phyloP scores from a whole-genome alignment of 2,329 filamentous ascomycete genomes.

The Nigrospora osmanthi region DNA sequence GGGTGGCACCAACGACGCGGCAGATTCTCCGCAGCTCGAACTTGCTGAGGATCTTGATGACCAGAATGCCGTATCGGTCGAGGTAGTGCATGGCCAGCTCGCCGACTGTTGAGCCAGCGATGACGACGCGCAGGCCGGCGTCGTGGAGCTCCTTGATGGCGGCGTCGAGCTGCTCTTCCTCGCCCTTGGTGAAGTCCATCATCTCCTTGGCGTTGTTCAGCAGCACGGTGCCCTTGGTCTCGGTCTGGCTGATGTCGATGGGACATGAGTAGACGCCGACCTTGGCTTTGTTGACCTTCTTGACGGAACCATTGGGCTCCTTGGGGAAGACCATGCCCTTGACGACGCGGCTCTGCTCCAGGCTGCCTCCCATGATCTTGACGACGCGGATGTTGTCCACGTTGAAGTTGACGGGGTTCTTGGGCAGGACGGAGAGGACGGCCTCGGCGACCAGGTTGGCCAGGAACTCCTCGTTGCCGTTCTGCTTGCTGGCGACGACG shows the following conservation, averaged over 20 bases:
- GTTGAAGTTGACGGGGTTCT: slow-evolving; percentile 94
- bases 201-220: slow-evolving; percentile 98
- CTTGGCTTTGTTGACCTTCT: slow-evolving; percentile 89
- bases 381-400: slow-evolving; percentile 98
- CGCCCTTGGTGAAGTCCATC: slow-evolving; percentile 95
- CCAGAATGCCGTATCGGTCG: slow-evolving; percentile 91
- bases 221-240: slow-evolving; percentile 97
- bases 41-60: slow-evolving; percentile 96
- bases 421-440: slow-evolving; percentile 81
- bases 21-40: slow-evolving; percentile 94
- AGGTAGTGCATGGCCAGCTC: slow-evolving; percentile 96
- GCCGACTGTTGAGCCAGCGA: slow-evolving; percentile 89
- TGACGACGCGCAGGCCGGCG: slow-evolving; percentile 82
- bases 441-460: slow-evolving; percentile 81
- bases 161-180: slow-evolving; percentile 85
- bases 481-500: slow-evolving; percentile 95
- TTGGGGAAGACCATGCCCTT: slow-evolving; percentile 98
- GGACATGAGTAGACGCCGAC: slow-evolving; percentile 95
- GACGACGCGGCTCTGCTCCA: slow-evolving; percentile 90
- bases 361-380: slow-evolving; percentile 97
- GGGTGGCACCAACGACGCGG: slow-evolving; percentile 91
- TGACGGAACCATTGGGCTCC: slow-evolving; percentile 85
- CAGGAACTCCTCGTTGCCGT: slow-evolving; percentile 82
- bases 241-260: slow-evolving; percentile 91
- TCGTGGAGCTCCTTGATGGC: slow-evolving; percentile 94